Conservation (phyloP, 441 rosid genomes). For the Flueggea neowawraea region DNA sequence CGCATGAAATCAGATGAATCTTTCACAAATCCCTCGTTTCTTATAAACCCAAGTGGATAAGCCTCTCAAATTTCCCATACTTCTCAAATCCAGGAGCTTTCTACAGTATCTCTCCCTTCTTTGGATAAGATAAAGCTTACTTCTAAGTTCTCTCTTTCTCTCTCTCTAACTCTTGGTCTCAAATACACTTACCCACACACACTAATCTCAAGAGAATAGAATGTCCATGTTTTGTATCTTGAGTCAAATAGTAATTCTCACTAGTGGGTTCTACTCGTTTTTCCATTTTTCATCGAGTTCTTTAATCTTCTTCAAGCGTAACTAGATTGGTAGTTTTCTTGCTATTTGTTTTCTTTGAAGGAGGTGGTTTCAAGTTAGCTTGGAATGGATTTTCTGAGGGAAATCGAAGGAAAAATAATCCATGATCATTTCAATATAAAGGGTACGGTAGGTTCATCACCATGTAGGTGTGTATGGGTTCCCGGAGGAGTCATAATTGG, state of each 20-base stretch:
- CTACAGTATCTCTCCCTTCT: slow-evolving; percentile 10
- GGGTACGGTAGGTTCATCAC: slow-evolving; percentile 16
- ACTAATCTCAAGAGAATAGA: too few relatives aligned
- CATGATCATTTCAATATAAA: slow-evolving; percentile 44
- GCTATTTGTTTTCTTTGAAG: background rate
- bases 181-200: too few relatives aligned
- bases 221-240: background rate
- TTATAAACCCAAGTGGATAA: slow-evolving; percentile 13
- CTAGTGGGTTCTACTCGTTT: background rate
- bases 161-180: background rate
- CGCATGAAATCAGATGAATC: background rate
- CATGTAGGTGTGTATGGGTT: slow-evolving; percentile 27
- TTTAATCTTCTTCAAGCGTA: background rate
- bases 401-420: slow-evolving; percentile 51
- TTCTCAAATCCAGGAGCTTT: slow-evolving; percentile 16
- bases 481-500: slow-evolving; percentile 71
- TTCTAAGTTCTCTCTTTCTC: slow-evolving; percentile 18
- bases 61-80: slow-evolving; percentile 18
- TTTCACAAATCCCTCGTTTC: slow-evolving; percentile 5
- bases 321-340: too few relatives aligned
- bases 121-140: slow-evolving; percentile 22
- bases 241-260: slow-evolving; percentile 1
- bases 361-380: too few relatives aligned
- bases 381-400: slow-evolving; percentile 40
- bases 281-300: slow-evolving; percentile 2